Conservation (phyloP, 176 grass and related monocot genomes). For the Eleusine coracana region DNA sequence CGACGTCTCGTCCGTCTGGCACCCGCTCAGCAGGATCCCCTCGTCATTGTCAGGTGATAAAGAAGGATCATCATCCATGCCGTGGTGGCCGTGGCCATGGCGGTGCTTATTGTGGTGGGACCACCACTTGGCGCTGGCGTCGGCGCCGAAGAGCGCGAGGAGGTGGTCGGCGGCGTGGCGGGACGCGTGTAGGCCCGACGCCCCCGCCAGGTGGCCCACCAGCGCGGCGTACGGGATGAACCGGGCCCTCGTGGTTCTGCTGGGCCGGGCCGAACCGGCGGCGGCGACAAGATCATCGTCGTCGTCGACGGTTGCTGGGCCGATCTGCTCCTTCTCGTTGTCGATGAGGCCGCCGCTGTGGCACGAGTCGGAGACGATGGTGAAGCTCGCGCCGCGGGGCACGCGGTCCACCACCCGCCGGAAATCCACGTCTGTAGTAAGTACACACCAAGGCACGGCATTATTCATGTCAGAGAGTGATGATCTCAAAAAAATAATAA, state of each 20-base stretch:
- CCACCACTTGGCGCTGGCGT: constrained; percentile 64
- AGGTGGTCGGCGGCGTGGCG: constrained; percentile 70
- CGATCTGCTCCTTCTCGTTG: constrained; percentile 91
- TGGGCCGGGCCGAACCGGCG: neutral
- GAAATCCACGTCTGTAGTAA: constrained; percentile 57
- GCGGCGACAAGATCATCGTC: neutral
- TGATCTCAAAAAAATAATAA: too few species aligned
- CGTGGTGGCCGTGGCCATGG: neutral
- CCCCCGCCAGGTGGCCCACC: constrained; percentile 45
- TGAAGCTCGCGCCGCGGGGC: constrained; percentile 62
- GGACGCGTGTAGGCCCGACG: constrained; percentile 55
- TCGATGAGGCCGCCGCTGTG: constrained; percentile 96
- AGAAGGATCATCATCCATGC: too few species aligned
- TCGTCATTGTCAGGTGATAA: constrained; percentile 4
- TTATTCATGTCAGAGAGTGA: too few species aligned
- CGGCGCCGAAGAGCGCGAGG: constrained; percentile 57
- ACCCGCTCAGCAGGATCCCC: constrained; percentile 82
- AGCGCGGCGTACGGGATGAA: constrained; percentile 57
- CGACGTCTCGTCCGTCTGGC: constrained; percentile 76
- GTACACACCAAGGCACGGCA: too few species aligned
- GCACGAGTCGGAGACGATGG: constrained; percentile 79
- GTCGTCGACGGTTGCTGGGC: constrained; percentile 32
- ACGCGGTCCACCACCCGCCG: constrained; percentile 69
- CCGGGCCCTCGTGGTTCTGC: neutral
- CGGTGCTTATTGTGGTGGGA: neutral